A percentile compares a stretch with the other conserved stretches of the same genome.
Evolutionary conservation across 2,329 filamentous ascomycete species (phyloP).

Genomic region (Microcera coccophila): DNA sequence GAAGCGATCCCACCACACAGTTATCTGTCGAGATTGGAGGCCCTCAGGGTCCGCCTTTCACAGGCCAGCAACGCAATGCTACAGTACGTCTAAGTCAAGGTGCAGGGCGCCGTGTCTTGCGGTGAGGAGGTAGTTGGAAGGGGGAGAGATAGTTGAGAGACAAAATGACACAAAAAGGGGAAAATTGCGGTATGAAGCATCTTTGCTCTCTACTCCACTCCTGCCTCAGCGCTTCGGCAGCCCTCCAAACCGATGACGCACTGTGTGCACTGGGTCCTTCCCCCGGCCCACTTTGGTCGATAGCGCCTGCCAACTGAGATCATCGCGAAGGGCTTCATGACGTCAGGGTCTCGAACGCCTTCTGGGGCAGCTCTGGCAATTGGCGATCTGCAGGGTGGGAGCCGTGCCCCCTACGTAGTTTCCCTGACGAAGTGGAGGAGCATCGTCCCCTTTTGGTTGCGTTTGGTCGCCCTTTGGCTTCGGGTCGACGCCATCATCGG

Average conservation of each 20-base stretch:
- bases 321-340: conserved; percentile 21
- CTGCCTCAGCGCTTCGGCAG: not conserved
- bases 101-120: not conserved
- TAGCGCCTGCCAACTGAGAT: conserved; percentile 17
- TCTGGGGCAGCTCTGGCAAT: conserved; percentile 19
- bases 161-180: not conserved
- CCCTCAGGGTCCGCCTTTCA: no score
- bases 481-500: conserved; percentile 1
- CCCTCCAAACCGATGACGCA: not conserved
- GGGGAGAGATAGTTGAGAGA: conserved; percentile 7
- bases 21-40: no score
- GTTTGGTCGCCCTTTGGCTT: not conserved
- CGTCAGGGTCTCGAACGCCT: conserved; percentile 20
- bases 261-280: not conserved
- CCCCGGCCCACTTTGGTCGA: not conserved
- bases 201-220: not conserved
- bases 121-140: not conserved
- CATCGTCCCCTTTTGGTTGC: not conserved
- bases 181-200: not conserved
- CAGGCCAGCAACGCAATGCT: no score
- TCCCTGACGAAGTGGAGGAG: not conserved
- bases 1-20: no score
- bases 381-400: not conserved
- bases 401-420: not conserved
- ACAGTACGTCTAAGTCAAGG: no score